These are phyloP conservation scores for Nakazawaea peltata DNA, from an alignment of 805 yeast genomes.

Conservation along the genomic window DNA sequence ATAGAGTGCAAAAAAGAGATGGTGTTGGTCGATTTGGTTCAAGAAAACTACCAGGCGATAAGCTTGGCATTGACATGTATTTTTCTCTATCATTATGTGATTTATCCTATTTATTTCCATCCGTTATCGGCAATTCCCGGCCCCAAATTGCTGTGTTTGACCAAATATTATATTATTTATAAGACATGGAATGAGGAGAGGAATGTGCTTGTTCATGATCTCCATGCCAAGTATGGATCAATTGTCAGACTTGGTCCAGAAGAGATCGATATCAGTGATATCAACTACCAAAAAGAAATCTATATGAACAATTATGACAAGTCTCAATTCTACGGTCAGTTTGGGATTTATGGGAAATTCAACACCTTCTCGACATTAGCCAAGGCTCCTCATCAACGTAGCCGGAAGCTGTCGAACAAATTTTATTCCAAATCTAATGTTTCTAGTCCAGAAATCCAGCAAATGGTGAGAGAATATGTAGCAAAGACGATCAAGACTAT, in stretches of 20 bases:
- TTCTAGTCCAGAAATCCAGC: constrained; percentile 17
- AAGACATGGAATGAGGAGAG: constrained; percentile 32
- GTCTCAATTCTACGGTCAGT: constrained; percentile 46
- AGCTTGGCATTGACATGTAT: no score
- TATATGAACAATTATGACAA: constrained; percentile 45
- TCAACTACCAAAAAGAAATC: constrained; percentile 36
- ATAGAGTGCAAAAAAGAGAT: no score
- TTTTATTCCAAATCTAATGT: constrained; percentile 30
- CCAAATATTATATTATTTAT: constrained; percentile 24
- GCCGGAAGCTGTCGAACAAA: constrained; percentile 24
- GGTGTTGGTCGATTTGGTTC: no score
- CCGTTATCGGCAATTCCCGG: constrained; percentile 43
- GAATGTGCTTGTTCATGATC: constrained; percentile 30
- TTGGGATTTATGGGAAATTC: constrained; percentile 39
- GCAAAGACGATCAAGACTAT: constrained; percentile 15
- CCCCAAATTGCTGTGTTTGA: constrained; percentile 34
- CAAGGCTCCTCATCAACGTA: constrained; percentile 31
- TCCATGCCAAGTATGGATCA: constrained; percentile 45
- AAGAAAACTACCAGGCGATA: no score
- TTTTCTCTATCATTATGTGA: constrained; percentile 25
- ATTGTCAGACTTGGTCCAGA: constrained; percentile 45
- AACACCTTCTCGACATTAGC: constrained; percentile 46
- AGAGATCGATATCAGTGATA: constrained; percentile 45
- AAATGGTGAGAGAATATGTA: constrained; percentile 21
- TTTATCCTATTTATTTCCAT: constrained; percentile 33